phyloP scores from a whole-genome alignment of 176 grass and related monocot species.

The Musa beccarii region DNA sequence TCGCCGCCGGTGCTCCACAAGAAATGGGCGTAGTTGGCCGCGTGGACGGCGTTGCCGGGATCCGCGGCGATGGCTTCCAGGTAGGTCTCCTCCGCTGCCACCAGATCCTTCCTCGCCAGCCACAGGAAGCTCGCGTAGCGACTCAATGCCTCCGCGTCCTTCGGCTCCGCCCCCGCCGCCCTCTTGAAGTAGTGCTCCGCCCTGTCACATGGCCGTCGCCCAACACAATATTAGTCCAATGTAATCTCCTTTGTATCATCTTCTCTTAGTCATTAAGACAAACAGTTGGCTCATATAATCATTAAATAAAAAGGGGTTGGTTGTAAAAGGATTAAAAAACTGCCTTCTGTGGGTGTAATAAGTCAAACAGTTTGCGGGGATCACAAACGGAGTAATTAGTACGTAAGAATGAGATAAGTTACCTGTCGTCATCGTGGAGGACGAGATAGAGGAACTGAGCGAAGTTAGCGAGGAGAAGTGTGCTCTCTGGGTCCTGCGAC shows the following conservation, averaged over 20 bases:
- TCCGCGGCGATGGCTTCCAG: slow-evolving; percentile 60
- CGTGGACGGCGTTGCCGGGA: slow-evolving; percentile 51
- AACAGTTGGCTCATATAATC: too few species aligned
- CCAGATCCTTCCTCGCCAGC: slow-evolving; percentile 61
- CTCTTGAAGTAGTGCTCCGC: slow-evolving; percentile 72
- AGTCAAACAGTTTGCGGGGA: slow-evolving; percentile 22
- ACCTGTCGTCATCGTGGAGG: slow-evolving; percentile 71
- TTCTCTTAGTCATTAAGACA: too few species aligned
- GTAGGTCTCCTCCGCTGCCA: slow-evolving; percentile 65
- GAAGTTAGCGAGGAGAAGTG: slow-evolving; percentile 72
- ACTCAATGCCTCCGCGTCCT: slow-evolving; percentile 60
- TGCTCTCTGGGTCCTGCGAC: slow-evolving; percentile 55
- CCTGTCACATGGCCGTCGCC: slow-evolving; percentile 26
- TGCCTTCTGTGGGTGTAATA: neutral
- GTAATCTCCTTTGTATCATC: too few species aligned
- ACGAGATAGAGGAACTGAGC: slow-evolving; percentile 74
- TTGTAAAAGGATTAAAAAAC: too few species aligned
- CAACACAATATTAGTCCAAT: neutral
- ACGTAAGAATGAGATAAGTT: neutral
- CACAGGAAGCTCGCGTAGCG: slow-evolving; percentile 82
- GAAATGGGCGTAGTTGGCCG: slow-evolving; percentile 82
- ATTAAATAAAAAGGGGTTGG: too few species aligned
- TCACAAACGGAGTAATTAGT: neutral
- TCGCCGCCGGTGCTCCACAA: slow-evolving; percentile 95
- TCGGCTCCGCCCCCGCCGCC: slow-evolving; percentile 45